Conservation (phyloP, 257 asterid species). For the Solanum corneliomulleri region DNA sequence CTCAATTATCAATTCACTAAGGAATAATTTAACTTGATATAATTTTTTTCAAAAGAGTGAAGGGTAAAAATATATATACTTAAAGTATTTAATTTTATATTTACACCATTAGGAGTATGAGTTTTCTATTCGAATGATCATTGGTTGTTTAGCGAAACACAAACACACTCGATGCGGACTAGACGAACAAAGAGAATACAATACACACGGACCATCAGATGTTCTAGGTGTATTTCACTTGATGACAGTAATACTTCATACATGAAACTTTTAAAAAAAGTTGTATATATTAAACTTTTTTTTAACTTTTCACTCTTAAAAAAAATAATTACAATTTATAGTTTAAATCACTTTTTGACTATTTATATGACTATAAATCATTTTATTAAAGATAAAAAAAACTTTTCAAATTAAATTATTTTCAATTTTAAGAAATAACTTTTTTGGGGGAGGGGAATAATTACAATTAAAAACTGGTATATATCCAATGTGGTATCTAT, state of each 20-base stretch:
- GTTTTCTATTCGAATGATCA: too few relatives aligned
- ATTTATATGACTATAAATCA: background rate
- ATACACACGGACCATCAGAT: too few relatives aligned
- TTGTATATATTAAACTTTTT: rapidly evolving
- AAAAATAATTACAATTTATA: background rate
- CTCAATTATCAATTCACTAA: background rate
- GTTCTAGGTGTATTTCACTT: too few relatives aligned
- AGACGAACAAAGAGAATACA: too few relatives aligned
- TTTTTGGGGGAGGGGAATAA: too few relatives aligned
- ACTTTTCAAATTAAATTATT: too few relatives aligned
- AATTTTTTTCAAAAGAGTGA: background rate
- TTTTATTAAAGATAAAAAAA: background rate
- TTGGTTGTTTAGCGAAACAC: background rate
- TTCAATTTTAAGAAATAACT: too few relatives aligned
- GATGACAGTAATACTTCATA: too few relatives aligned
- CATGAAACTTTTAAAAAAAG: rapidly evolving
- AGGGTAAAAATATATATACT: too few relatives aligned
- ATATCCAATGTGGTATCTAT: background rate
- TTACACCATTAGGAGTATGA: rapidly evolving
- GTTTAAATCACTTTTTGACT: background rate
- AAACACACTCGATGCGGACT: too few relatives aligned
- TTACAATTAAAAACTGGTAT: too few relatives aligned
- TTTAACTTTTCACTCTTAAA: background rate
- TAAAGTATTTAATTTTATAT: too few relatives aligned
- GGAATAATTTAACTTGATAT: background rate